Evolutionary conservation across 495 filamentous ascomycete species (phyloP), one percentile per base, ranked within the genome.

Genomic region (Letharia columbiana): DNA sequence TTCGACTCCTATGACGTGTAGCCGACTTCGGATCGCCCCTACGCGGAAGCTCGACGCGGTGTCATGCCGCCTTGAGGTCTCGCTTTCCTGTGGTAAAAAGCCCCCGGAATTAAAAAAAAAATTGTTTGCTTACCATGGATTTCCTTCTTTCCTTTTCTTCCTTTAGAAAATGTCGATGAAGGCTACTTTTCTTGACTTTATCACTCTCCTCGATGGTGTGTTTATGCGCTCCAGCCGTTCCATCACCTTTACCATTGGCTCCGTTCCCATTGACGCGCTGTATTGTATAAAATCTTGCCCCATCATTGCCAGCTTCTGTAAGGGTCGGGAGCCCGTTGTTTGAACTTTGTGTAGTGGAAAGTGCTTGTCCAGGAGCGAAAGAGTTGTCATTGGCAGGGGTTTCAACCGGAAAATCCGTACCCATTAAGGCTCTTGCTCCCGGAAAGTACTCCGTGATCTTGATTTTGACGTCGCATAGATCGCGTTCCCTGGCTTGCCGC

Each of bases 401-500:
- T 60, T 59, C 72, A 62, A 64, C 67, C 42, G 52, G 71, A 57
- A 70, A 74, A 71, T 62, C 71, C 64, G 73, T 75, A 61, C 64
- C 72, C 69, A 65, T 57, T 62, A 65, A 73, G 66, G 52, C 69
- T 66, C 61, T 60, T n/a, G 82, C 79, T 2, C 82, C 83, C 9
- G 88, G 83, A 60, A 87, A 86, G 72, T 89, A 90, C 74, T 96
- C 90, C 6, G 90, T 91, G 64, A 96, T 92, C 76, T 94, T 95
- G 73, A 96, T 93, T 75, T 94, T 95, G 68, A 95, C 90, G 74
- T 94, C 89, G 75, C 91, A 96, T 33, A 93, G 81, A 73, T 94
- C 88, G 1, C 88, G 82, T 72, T 90, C 85, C 50, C 91, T 80
- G 31, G 87, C 88, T 18, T 82, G 85, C 33, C 91, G 87, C 75